A percentile compares a stretch with the other conserved stretches of the same genome.
phyloP scores from a whole-genome alignment of 2,329 filamentous ascomycete species.

The Fusarium hainanense region DNA sequence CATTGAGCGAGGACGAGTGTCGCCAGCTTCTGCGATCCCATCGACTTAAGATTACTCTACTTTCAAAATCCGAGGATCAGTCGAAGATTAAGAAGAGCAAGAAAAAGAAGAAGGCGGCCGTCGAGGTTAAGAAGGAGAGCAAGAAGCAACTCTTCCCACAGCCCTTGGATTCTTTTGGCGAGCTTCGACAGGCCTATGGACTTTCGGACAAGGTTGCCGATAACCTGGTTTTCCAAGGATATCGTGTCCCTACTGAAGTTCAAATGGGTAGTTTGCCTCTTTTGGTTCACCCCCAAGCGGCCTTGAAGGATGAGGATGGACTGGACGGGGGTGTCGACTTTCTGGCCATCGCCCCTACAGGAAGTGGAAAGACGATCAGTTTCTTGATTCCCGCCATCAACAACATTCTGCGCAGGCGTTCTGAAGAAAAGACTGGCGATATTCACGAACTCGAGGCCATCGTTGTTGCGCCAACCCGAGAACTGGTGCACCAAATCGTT shows the following conservation, averaged over 20 bases:
- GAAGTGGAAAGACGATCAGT: conserved; percentile 94
- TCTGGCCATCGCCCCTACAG: conserved; percentile 90
- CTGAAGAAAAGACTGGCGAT: conserved; percentile 54
- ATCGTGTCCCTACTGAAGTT: conserved; percentile 89
- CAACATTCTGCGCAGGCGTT: conserved; percentile 70
- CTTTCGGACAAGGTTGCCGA: conserved; percentile 78
- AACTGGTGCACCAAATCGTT: conserved; percentile 82
- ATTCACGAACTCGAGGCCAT: conserved; percentile 70
- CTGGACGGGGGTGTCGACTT: conserved; percentile 71
- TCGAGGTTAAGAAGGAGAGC: conserved; percentile 60
- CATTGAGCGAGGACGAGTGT: conserved; percentile 75
- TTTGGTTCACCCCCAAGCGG: conserved; percentile 69
- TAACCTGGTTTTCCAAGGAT: conserved; percentile 87
- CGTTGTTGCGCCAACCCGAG: conserved; percentile 82
- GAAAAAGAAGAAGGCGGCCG: conserved; percentile 63
- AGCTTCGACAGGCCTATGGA: conserved; percentile 77
- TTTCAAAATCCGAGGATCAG: conserved; percentile 64
- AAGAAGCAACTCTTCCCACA: conserved; percentile 78
- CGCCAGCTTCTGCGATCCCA: conserved; percentile 80
- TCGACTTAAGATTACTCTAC: conserved; percentile 83
- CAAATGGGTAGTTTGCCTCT: conserved; percentile 88
- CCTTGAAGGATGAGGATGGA: conserved; percentile 55
- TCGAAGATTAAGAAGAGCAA: conserved; percentile 66
- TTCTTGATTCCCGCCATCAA: conserved; percentile 91
- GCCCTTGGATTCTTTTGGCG: conserved; percentile 80